phyloP scores from a whole-genome alignment of 768 basidiomycete genomes.

The Leucocoprinus birnbaumii region DNA sequence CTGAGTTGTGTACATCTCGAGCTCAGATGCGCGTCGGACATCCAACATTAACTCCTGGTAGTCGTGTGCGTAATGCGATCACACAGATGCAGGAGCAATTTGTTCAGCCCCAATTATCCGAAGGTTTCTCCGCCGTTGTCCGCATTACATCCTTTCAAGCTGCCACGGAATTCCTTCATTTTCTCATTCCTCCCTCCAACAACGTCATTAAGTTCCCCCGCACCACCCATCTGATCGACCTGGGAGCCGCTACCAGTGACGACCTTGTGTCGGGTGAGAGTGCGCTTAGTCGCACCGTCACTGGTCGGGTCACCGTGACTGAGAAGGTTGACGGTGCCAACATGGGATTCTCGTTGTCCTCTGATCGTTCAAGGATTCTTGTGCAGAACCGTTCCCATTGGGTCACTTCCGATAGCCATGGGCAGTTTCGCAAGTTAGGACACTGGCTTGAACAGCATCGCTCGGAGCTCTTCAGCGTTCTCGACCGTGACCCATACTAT shows the following conservation, averaged over 20 bases:
- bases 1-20: conserved; percentile 45
- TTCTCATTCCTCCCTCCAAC: conserved; percentile 34
- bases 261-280: conserved; percentile 38
- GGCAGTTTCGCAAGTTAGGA: conserved; percentile 58
- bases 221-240: conserved; percentile 55
- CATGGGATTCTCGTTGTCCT: conserved; percentile 59
- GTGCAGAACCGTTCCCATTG: conserved; percentile 66
- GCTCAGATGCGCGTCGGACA: conserved; percentile 58
- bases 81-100: conserved; percentile 49
- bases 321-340: conserved; percentile 70
- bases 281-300: conserved; percentile 7
- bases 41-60: conserved; percentile 55
- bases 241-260: conserved; percentile 54
- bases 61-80: conserved; percentile 51
- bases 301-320: conserved; percentile 44
- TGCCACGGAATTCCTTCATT: conserved; percentile 41
- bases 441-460: conserved; percentile 50
- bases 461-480: conserved; percentile 36
- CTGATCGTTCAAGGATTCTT: conserved; percentile 40
- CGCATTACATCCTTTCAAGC: conserved; percentile 49
- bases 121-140: conserved; percentile 52
- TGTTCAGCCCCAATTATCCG: conserved; percentile 39
- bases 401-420: conserved; percentile 51
- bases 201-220: conserved; percentile 56
- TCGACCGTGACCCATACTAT: conserved; percentile 49